Base-by-base conservation (phyloP, 78 protist genomes). In the Chrysochromulina parva region DNA sequence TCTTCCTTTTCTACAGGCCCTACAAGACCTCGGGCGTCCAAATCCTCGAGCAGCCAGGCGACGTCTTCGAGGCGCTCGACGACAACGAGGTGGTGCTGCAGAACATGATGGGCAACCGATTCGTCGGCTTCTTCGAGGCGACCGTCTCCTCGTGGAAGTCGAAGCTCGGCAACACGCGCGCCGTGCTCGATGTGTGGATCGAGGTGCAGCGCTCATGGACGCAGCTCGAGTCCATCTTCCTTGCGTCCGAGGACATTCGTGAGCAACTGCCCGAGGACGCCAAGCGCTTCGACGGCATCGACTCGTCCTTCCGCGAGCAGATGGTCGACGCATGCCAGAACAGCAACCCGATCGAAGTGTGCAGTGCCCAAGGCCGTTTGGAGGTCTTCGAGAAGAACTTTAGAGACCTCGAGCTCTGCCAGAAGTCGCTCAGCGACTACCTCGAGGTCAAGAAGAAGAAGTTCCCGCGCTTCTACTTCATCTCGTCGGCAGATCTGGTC, bases 381-480 rank as follows among this genome's bases (percentile, higher is more conserved):
- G 86, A 78, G 47, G 86, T 38, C 50, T 53, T 78, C 62, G 5
- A 24, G 62, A 62, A n/a, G 9, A 53, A 95, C 69, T 90, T 89
- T 3, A 73, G 28, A 9, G 65, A 28, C 52, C 93, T 97, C 69
- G 88, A 62, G 38, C 78, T 59, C 54, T 97, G 98, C 90, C 97
- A 96, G 92, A 96, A 96, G 90, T 17, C 94, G 17, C 95, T 97
- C 22, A 58, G 76, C 20, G 94, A 93, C 65, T 97, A 97, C 89
- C 96, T 97, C 28, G 99, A 97, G 82, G 93, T 94, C 24, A 96
- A 97, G 92, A 88, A 96, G 26, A 89, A 90, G 22, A 94, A 94
- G 28, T 97, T 96, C 93, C 98, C 99, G 9, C 94, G 99, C 53
- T 97, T 97, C 95, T 97, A 96, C 94, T 97, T 97, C 93, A 85